phyloP scores from a whole-genome alignment of 768 basidiomycete species.

The Lepiota subincarnata region DNA sequence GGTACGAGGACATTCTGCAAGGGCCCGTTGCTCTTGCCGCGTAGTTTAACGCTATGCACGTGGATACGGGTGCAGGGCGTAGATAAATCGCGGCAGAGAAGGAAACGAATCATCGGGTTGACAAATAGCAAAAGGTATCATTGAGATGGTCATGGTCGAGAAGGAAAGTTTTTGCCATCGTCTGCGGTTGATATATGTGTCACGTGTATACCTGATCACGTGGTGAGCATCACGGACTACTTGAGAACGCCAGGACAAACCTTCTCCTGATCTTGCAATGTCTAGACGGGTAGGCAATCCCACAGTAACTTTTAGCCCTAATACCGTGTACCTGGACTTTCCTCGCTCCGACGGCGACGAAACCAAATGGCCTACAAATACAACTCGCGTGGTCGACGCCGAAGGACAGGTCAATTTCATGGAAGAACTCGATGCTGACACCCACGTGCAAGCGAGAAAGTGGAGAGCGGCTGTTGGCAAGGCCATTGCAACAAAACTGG shows the following conservation, averaged over 20 bases:
- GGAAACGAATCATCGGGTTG: background rate
- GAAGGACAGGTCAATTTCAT: conserved; percentile 74
- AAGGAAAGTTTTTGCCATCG: background rate
- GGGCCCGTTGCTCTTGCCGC: conserved; percentile 12
- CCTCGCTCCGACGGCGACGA: conserved; percentile 56
- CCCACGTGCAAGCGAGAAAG: conserved; percentile 41
- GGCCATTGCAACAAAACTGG: conserved; percentile 38
- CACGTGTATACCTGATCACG: background rate
- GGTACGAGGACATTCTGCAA: conserved; percentile 14
- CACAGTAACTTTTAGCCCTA: conserved; percentile 36
- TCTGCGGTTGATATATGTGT: background rate
- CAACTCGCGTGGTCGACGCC: conserved; percentile 44
- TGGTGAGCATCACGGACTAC: background rate
- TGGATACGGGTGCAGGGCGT: conserved; percentile 13
- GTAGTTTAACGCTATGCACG: conserved; percentile 17
- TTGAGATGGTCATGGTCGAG: background rate
- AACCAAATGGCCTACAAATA: conserved; percentile 54
- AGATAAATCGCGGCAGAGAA: conserved; percentile 17
- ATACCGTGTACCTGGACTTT: conserved; percentile 58
- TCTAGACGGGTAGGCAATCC: conserved; percentile 27
- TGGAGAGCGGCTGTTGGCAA: conserved; percentile 51
- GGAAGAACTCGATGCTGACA: conserved; percentile 48
- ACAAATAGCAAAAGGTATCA: background rate
- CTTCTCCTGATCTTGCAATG: conserved; percentile 15
- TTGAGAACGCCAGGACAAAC: background rate